Percentiles rank a stretch among this genome's conserved stretches.
phyloP scores from a whole-genome alignment of 192 early-diverging fungal genomes.

The Chytriomyces confervae region DNA sequence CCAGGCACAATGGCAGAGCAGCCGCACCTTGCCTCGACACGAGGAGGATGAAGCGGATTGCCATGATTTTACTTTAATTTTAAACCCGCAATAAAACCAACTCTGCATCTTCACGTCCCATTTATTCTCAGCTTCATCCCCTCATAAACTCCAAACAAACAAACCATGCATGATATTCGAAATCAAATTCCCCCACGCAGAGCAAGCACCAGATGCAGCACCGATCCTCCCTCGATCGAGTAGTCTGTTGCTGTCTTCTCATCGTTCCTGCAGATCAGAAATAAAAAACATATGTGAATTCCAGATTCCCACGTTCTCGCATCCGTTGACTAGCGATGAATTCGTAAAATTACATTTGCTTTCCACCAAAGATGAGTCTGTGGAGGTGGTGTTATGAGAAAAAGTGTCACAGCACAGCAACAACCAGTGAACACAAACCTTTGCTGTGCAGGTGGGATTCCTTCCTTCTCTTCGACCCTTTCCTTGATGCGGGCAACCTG shows the following conservation, averaged over 20 bases:
- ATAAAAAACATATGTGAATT: background rate
- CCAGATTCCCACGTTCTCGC: background rate
- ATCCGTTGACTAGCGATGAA: background rate
- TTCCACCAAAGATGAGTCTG: slow-evolving; percentile 88
- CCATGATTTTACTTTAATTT: slow-evolving; percentile 29
- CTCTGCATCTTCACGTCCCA: no score
- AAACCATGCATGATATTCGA: no score
- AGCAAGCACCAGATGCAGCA: slow-evolving; percentile 92
- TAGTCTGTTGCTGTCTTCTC: slow-evolving; percentile 74
- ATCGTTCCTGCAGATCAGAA: slow-evolving; percentile 66
- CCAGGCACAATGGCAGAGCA: background rate
- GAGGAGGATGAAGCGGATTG: slow-evolving; percentile 54
- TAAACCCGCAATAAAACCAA: no score
- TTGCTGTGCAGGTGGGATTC: slow-evolving; percentile 96
- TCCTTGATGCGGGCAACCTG: slow-evolving; percentile 88
- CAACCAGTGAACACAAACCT: slow-evolving; percentile 46
- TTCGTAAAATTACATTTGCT: slow-evolving; percentile 78
- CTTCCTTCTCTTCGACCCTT: slow-evolving; percentile 93
- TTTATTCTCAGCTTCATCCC: no score
- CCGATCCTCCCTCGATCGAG: slow-evolving; percentile 76
- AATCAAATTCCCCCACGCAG: slow-evolving; percentile 80
- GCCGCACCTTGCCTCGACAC: slow-evolving; percentile 51
- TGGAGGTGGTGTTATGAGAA: slow-evolving; percentile 9
- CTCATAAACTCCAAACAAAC: no score
- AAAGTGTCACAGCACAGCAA: background rate